Conservation (phyloP, 2,329 filamentous ascomycete species). For the Ustulina deusta region DNA sequence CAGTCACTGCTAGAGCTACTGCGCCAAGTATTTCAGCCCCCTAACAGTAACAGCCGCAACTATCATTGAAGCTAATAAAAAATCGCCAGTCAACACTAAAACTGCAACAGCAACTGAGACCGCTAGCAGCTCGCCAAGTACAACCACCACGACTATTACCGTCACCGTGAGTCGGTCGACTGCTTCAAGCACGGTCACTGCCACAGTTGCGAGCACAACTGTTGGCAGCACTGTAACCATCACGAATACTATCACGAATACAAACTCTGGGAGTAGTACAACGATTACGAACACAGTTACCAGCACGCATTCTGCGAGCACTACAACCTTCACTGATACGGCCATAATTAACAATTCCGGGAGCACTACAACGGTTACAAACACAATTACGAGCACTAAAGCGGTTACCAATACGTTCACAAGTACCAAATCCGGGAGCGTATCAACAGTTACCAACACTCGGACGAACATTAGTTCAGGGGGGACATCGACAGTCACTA, state of each 20-base stretch:
- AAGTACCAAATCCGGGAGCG: background rate
- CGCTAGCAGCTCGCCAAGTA: conserved; percentile 18
- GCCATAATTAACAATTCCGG: background rate
- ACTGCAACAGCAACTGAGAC: conserved; percentile 20
- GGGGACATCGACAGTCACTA: no score
- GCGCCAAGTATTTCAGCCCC: conserved; percentile 17
- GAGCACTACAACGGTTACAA: background rate
- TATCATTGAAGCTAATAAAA: conserved; percentile 21
- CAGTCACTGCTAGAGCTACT: background rate
- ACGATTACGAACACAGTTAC: conserved; percentile 12
- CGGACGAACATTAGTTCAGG: no score
- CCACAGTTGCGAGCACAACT: background rate
- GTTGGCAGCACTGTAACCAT: background rate
- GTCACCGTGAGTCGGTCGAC: conserved; percentile 1
- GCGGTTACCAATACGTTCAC: background rate
- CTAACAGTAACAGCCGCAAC: background rate
- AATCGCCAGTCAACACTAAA: conserved; percentile 15
- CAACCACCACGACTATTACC: conserved; percentile 22
- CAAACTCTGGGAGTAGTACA: background rate
- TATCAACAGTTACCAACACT: conserved; percentile 1
- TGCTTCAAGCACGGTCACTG: background rate
- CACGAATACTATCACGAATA: conserved; percentile 2
- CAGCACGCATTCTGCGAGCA: background rate
- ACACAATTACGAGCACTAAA: background rate
- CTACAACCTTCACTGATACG: background rate